Evolutionary conservation across 768 basidiomycete genomes (phyloP).

Genomic region (Hygrophorus russula): DNA sequence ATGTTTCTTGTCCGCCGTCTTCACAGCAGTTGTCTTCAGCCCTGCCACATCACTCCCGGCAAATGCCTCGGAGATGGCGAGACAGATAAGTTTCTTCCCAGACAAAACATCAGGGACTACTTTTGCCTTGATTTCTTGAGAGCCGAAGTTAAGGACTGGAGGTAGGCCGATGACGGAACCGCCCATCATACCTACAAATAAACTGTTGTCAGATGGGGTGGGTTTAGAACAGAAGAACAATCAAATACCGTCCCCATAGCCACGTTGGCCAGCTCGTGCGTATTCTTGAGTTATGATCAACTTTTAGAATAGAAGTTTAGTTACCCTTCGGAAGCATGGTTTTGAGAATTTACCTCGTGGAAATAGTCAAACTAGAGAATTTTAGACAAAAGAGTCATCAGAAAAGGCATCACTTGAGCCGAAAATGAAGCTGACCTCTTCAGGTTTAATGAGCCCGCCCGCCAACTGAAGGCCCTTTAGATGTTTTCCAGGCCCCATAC

Average conservation of each 20-base stretch:
- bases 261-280: conserved; percentile 53
- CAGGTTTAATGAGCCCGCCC: conserved; percentile 72
- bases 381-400: not conserved
- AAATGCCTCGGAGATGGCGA: conserved; percentile 85
- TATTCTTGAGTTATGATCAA: conserved; percentile 83
- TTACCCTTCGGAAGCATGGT: not conserved
- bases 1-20: conserved; percentile 71
- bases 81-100: conserved; percentile 75
- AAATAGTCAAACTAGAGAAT: conserved; percentile 66
- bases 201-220: conserved; percentile 7
- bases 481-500: conserved; percentile 66
- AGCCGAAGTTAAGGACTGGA: conserved; percentile 83
- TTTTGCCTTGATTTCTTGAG: conserved; percentile 44
- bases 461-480: conserved; percentile 74
- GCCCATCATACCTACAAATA: conserved; percentile 42
- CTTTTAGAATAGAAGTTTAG: conserved; percentile 20
- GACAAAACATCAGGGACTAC: conserved; percentile 57
- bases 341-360: conserved; percentile 43
- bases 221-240: not conserved
- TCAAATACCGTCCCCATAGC: conserved; percentile 66
- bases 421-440: conserved; percentile 32
- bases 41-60: conserved; percentile 82
- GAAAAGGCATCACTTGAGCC: not conserved
- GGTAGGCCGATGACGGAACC: conserved; percentile 83
- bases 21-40: conserved; percentile 64